phyloP scores from a whole-genome alignment of 306 rosid genomes.

The Datisca glomerata region DNA sequence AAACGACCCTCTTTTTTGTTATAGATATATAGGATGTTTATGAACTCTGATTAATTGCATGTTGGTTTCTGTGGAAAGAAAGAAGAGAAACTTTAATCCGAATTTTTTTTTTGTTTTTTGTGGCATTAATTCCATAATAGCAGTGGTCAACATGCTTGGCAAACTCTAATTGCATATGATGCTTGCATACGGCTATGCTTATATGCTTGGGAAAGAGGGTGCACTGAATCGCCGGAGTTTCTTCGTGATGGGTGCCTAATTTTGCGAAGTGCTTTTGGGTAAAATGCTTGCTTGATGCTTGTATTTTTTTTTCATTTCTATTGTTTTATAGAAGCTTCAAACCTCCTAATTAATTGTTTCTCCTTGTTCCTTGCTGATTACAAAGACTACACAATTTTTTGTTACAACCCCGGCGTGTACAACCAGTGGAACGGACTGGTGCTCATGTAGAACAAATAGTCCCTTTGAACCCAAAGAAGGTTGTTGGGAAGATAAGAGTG shows the following conservation, averaged over 20 bases:
- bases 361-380: background rate
- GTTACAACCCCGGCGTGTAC: constrained; percentile 61
- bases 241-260: constrained; percentile 62
- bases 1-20: too few relatives aligned
- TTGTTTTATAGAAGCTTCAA: constrained; percentile 9
- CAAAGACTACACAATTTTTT: constrained; percentile 74
- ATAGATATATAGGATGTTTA: too few relatives aligned
- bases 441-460: constrained; percentile 49
- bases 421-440: constrained; percentile 31
- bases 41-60: too few relatives aligned
- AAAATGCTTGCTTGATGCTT: constrained; percentile 15
- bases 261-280: constrained; percentile 96
- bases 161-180: constrained; percentile 84
- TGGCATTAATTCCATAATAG: too few relatives aligned
- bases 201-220: constrained; percentile 87
- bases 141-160: constrained; percentile 89
- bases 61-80: too few relatives aligned
- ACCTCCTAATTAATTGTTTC: too few relatives aligned
- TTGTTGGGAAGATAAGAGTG: constrained; percentile 80
- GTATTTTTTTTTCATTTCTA: constrained; percentile 1
- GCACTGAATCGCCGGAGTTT: constrained; percentile 85
- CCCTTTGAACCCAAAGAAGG: constrained; percentile 48
- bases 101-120: too few relatives aligned
- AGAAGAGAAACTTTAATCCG: too few relatives aligned
- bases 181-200: constrained; percentile 91